Evolutionary conservation across 2,329 filamentous ascomycete genomes (phyloP), one percentile per base, ranked within the genome.

Genomic region (Penicillium sp.): DNA sequence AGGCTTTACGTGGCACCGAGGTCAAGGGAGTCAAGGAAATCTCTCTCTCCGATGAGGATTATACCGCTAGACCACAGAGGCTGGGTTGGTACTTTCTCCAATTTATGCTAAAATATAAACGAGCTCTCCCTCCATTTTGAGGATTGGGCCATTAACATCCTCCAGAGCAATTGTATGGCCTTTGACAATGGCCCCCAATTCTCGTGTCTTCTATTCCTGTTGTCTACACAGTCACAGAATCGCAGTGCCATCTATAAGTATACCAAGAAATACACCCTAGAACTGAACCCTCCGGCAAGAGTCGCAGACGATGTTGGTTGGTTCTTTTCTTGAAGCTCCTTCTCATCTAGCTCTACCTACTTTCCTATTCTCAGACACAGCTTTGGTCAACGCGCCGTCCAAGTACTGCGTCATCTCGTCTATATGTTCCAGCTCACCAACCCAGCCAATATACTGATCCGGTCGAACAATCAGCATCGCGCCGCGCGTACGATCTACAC

Each of bases 381-480:
- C 51, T 5, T 9, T 48, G 8, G 58, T 50, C 44, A 66, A 48
- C 13, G 64, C 40, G 4, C 58, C 57, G 38, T 62, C 62, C 28
- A 66, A 57, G 20, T 65, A 65, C 1, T 36, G n/a, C 14, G 53
- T 57, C 51, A 65, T 36, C 10, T 41, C 56, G 1, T 63, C 51
- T 13, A 61, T 47, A n/a, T 65, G 57, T 16, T 63, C 61, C 28
- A 66, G 25, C 18, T 62, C 51, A 25, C 64, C 64, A n/a, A 60
- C 60, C 64, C 63, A 66, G 28, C 64, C 64, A 10, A 66, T 59
- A 48, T 66, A 62, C 45, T 66, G 64, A 58, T 66, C 64, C 0
- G 63, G 64, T 11, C 64, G 56, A 44, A 65, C 30, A 31, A 61
- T 46, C 31, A 63, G 51, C 31, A 66, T 41, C 4, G 54, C 62